phyloP scores from a whole-genome alignment of 306 rosid species.

The Rosa rugosa region DNA sequence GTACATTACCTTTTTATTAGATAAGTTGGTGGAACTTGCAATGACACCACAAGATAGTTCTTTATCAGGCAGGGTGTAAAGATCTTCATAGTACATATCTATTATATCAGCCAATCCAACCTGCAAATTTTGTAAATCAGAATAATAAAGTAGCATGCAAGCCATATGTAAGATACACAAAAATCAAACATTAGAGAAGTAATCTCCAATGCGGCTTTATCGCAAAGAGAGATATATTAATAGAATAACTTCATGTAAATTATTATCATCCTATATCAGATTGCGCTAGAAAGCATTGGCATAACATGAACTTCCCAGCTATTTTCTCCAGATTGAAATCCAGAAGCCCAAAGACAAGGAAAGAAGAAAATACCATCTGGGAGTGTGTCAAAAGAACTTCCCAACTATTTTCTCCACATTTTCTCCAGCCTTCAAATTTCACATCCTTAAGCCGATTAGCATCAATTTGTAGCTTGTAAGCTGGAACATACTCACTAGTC shows the following conservation, averaged over 20 bases:
- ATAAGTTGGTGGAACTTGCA: slow-evolving; percentile 44
- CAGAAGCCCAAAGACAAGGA: slow-evolving; percentile 30
- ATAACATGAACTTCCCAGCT: neutral
- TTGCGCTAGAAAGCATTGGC: neutral
- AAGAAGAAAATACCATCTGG: slow-evolving; percentile 75
- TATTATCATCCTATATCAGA: neutral
- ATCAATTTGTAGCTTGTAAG: slow-evolving; percentile 75
- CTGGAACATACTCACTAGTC: slow-evolving; percentile 78
- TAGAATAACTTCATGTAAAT: neutral
- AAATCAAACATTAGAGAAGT: neutral
- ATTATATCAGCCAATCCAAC: slow-evolving; percentile 70
- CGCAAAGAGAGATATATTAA: neutral
- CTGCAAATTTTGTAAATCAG: slow-evolving; percentile 46
- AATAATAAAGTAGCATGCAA: slow-evolving; percentile 13
- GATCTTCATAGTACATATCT: slow-evolving; percentile 82
- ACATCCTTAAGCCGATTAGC: slow-evolving; percentile 41
- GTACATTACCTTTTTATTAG: slow-evolving; percentile 56
- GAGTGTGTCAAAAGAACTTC: slow-evolving; percentile 92
- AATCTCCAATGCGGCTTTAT: neutral
- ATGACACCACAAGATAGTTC: slow-evolving; percentile 57
- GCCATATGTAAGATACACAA: neutral
- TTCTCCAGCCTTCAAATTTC: slow-evolving; percentile 78
- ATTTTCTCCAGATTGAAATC: neutral
- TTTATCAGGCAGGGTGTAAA: slow-evolving; percentile 63
- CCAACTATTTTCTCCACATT: slow-evolving; percentile 62